These are phyloP conservation scores for Penicillium antarcticum DNA, from an alignment of 495 filamentous ascomycete genomes.

Conservation along the genomic window DNA sequence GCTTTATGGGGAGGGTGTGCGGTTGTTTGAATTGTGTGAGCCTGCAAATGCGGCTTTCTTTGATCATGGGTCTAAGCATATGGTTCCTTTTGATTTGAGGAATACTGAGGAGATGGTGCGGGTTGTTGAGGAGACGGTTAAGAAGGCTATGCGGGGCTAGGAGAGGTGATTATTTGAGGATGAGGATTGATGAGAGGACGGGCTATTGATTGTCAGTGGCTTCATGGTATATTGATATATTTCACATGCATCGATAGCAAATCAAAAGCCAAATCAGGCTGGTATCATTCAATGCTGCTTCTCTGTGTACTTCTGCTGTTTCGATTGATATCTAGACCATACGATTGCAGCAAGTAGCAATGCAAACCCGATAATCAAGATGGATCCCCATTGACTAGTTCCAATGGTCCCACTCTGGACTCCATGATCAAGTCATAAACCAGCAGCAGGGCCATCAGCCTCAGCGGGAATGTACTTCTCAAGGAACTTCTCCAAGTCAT, in stretches of 20 bases:
- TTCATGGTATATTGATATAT: not conserved
- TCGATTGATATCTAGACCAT: slow-evolving; percentile 14
- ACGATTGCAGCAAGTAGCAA: slow-evolving; percentile 49
- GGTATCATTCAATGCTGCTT: not conserved
- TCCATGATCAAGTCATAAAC: slow-evolving; percentile 41
- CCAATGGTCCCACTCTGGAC: not conserved
- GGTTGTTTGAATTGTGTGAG: slow-evolving; percentile 35
- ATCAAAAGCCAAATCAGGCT: not conserved
- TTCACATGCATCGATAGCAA: not conserved
- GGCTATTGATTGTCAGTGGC: not conserved
- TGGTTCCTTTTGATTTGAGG: slow-evolving; percentile 38
- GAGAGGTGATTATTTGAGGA: not conserved
- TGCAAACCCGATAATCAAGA: slow-evolving; percentile 39
- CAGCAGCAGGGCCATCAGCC: slow-evolving; percentile 48
- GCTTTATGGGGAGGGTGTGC: slow-evolving; percentile 26
- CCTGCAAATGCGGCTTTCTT: slow-evolving; percentile 30
- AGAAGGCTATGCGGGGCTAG: slow-evolving; percentile 16
- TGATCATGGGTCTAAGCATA: slow-evolving; percentile 38
- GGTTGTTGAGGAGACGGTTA: slow-evolving; percentile 30
- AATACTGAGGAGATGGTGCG: slow-evolving; percentile 31
- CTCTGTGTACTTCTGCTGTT: not conserved
- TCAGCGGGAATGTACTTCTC: slow-evolving; percentile 58
- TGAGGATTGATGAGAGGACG: not conserved
- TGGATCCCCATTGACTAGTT: slow-evolving; percentile 14
- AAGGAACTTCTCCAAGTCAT: slow-evolving; percentile 79